Base-by-base conservation (phyloP, 2,329 filamentous ascomycete genomes). In the Aschersonia sp. region DNA sequence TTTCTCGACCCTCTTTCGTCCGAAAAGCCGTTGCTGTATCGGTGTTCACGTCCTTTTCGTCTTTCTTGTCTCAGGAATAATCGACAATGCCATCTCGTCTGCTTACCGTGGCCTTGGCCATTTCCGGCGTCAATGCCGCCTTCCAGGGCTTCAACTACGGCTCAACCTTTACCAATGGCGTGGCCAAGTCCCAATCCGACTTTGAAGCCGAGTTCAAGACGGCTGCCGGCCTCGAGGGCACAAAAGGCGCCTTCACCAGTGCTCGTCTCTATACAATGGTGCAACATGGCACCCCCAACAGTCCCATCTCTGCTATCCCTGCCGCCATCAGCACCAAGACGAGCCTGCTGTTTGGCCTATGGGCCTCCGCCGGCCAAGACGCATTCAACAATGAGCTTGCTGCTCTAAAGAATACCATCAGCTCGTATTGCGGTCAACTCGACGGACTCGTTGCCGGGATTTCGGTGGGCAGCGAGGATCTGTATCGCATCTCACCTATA, bases 381-480 rank as follows among this genome's bases (percentile, higher is more conserved):
- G 63, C 61, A 29, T 81, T 94, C 63, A 66, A 74, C 61, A 85
- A 87, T 61, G 88, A 95, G 68, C 67, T 94, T 45, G 61, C 71
- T 3, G 87, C 88, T 10, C 73, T 95, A 45, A 76, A 77, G 62
- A 66, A 71, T 43, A 85, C 87, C 54, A 83, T 89, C 54, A 54
- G 65, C 45, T 71, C 79, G 58, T 89, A 88, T 61, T 86, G 85
- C 49, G 65, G 68, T 7, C 67, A 73, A 45, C 80, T 94, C 57
- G 74, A 74, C 40, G 69, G 73, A 48, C 69, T 84, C 20, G 79
- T 94, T 43, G 82, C 80, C 49, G 89, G 86, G 62, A 91, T 94
- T 66, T 89, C 86, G 0, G 79, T 94, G 47, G 89, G 89, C 52
- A 85, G 77, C 54, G 89, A 95, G 72, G 89, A 95, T 63, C 74